Base-by-base conservation (phyloP, 2,329 filamentous ascomycete genomes). In the Colletotrichum truncatum region DNA sequence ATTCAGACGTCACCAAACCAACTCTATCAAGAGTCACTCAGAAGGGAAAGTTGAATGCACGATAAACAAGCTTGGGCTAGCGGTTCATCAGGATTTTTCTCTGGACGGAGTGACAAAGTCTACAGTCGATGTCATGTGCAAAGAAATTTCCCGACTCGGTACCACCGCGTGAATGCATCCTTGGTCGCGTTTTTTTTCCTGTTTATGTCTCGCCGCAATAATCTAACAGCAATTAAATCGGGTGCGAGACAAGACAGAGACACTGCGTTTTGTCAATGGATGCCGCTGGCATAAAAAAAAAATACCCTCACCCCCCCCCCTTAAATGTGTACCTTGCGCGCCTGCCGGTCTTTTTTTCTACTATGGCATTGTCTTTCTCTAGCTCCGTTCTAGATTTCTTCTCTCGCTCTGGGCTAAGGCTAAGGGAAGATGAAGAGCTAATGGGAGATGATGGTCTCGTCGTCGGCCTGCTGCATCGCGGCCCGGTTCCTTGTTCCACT, bases 1-100 rank as follows among this genome's bases (percentile, higher is more conserved):
- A 30, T 14, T 26, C 21, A n/a, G 45, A 49, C 45, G 45, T 49
- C 45, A 48, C 25, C 10, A 14, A n/a, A 21, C 16, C 38, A 30
- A 16, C 48, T 25, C 12, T 38, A 4, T 32, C 16, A 39, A 43
- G 30, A 34, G 23, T 41, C 38, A 41, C 46, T 36, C 34, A 32
- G 16, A 16, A 16, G 11, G n/a, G 18, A 4, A 21, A n/a, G n/a
- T n/a, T n/a, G n/a, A 9, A 48, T 57, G 54, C 54, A 57, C 18
- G 41, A 25, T 12, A 57, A 57, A 57, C 54, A 57, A 57, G 54
- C 54, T 57, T 16, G 28, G 28, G 54, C 54, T 28, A 38, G 8
- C 6, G 54, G 28, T 48, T 48, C 41, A 38, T 26, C 52, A 26
- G 26, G 38, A 43, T 55, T 39, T 39, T 25, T 18, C 34, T 21